phyloP scores from a whole-genome alignment of 768 basidiomycete species.

The Mrakia frigida region DNA sequence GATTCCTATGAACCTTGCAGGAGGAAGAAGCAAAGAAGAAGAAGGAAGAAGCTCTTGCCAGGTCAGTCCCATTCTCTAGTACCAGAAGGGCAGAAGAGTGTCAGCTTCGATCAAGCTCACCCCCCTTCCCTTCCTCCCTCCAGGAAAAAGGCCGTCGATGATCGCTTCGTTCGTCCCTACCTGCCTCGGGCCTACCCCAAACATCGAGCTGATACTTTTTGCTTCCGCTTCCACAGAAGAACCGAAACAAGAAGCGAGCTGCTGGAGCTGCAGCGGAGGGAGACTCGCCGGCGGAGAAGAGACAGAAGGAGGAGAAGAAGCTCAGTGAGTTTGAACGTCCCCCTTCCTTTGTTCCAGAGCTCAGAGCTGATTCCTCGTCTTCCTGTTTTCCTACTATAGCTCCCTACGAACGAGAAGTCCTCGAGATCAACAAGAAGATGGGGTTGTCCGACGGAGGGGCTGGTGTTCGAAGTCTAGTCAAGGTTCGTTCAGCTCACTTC shows the following conservation, averaged over 20 bases:
- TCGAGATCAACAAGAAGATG: constrained; percentile 31
- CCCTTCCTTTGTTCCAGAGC: background rate
- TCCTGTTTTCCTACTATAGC: background rate
- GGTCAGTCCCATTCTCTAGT: background rate
- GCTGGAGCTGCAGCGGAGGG: background rate
- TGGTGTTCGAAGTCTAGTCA: constrained; percentile 25
- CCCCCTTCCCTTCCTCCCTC: background rate
- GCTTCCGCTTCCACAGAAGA: constrained; percentile 7
- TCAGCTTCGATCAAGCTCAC: background rate
- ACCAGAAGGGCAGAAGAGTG: too few species aligned
- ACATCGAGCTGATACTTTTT: background rate
- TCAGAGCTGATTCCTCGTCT: background rate
- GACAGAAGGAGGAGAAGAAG: constrained; percentile 17
- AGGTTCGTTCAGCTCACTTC: constrained; percentile 11
- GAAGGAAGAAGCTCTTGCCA: constrained; percentile 27
- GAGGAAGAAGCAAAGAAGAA: constrained; percentile 29
- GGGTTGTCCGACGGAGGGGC: constrained; percentile 28
- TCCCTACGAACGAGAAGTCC: constrained; percentile 29
- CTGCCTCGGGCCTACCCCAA: background rate
- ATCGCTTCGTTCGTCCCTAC: constrained; percentile 21
- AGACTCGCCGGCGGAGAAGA: background rate
- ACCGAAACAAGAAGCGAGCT: constrained; percentile 13
- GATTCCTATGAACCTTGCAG: background rate
- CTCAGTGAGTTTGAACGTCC: background rate
- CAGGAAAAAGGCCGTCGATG: constrained; percentile 26